These are phyloP conservation scores for Cryptococcus neoformans DNA, from an alignment of 1,284 basidiomycete genomes.

Conservation along the genomic window DNA sequence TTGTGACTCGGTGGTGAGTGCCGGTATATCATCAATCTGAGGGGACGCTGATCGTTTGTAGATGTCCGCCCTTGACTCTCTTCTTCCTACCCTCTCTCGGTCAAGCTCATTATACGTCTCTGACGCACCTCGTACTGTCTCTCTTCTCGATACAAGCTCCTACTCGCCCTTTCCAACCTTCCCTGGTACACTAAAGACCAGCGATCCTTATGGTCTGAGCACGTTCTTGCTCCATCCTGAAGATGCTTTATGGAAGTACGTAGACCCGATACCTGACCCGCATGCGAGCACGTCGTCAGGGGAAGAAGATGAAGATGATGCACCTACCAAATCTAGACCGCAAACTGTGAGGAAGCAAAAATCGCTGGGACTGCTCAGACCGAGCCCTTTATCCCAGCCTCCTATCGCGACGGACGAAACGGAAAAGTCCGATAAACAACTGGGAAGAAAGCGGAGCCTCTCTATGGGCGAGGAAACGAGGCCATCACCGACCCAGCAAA, in stretches of 20 bases:
- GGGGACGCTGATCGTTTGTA: no score
- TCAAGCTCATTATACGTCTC: conserved; percentile 27
- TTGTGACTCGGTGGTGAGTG: no score
- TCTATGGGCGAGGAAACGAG: conserved; percentile 5
- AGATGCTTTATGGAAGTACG: conserved; percentile 35
- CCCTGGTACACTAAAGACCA: conserved; percentile 13
- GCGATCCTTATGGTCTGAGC: conserved; percentile 41
- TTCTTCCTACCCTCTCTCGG: conserved; percentile 19
- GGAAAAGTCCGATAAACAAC: conserved; percentile 1
- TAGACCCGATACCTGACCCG: conserved; percentile 21
- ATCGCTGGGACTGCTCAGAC: conserved; percentile 11
- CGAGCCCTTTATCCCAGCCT: conserved; percentile 23
- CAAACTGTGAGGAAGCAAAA: conserved; percentile 1
- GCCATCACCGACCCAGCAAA: conserved; percentile 2
- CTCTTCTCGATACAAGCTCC: conserved; percentile 25
- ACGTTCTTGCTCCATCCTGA: conserved; percentile 38
- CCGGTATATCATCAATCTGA: no score
- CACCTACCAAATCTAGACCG: not conserved
- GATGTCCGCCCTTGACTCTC: no score
- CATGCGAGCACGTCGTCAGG: not conserved
- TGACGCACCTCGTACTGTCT: conserved; percentile 14
- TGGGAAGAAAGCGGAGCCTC: conserved; percentile 2
- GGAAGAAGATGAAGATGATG: not conserved
- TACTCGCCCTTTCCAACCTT: conserved; percentile 45
- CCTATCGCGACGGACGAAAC: conserved; percentile 18